Evolutionary conservation across 495 filamentous ascomycete species (phyloP).

Genomic region (Pseudotulostoma volvatum): DNA sequence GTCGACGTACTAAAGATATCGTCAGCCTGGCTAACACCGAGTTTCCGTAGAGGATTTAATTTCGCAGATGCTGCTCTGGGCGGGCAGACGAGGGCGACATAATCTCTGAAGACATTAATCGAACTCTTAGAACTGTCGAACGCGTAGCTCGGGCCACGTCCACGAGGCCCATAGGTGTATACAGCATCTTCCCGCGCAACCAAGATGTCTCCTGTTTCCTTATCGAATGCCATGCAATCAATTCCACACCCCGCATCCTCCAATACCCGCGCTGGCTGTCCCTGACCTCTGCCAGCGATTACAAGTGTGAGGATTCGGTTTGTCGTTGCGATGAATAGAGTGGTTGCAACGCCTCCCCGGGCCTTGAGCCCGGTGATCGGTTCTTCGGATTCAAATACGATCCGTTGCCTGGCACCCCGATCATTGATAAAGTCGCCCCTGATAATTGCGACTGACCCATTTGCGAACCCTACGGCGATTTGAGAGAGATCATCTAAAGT

Average conservation of each 20-base stretch:
- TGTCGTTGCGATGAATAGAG: slow-evolving; percentile 84
- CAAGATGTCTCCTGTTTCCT: slow-evolving; percentile 63
- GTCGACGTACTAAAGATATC: slow-evolving; percentile 66
- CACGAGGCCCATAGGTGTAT: slow-evolving; percentile 78
- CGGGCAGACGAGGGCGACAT: slow-evolving; percentile 77
- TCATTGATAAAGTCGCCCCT: slow-evolving; percentile 92
- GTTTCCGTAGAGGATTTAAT: slow-evolving; percentile 38
- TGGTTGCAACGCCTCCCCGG: slow-evolving; percentile 40
- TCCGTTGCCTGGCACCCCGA: slow-evolving; percentile 85
- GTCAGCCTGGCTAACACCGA: slow-evolving; percentile 51
- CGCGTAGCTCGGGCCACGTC: slow-evolving; percentile 69
- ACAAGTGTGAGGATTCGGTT: slow-evolving; percentile 72
- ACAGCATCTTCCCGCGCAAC: slow-evolving; percentile 88
- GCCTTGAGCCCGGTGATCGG: slow-evolving; percentile 76
- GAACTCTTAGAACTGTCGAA: slow-evolving; percentile 83
- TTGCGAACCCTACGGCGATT: slow-evolving; percentile 87
- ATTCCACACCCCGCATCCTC: slow-evolving; percentile 81
- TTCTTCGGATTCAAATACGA: slow-evolving; percentile 92
- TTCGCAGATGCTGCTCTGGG: slow-evolving; percentile 43
- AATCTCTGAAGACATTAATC: slow-evolving; percentile 66
- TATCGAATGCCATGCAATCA: slow-evolving; percentile 82
- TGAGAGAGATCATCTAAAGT: slow-evolving; percentile 75
- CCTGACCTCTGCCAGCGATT: slow-evolving; percentile 73
- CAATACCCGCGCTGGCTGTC: slow-evolving; percentile 70
- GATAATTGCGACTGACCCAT: slow-evolving; percentile 85